Conservation (phyloP, 140 eudicot species). For the Flaveria floridana region DNA sequence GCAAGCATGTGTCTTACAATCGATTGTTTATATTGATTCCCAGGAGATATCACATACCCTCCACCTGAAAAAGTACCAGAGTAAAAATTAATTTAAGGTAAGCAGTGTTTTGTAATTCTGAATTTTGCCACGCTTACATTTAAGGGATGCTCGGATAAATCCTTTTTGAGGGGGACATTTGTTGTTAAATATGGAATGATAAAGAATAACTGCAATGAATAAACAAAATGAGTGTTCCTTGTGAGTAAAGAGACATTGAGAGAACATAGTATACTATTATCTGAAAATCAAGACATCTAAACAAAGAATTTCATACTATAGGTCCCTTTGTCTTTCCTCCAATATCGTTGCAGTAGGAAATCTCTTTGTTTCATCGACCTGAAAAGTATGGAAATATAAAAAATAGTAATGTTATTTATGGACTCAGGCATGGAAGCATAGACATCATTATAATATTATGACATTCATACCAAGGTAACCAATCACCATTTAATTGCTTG, state of each 20-base stretch:
- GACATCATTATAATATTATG: neutral
- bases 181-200: slow-evolving; percentile 57
- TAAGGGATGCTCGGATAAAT: slow-evolving; percentile 59
- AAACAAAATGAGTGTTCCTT: neutral
- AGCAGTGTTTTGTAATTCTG: neutral
- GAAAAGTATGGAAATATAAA: slow-evolving; percentile 23
- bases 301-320: slow-evolving; percentile 38
- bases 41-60: slow-evolving; percentile 66
- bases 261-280: neutral
- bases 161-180: slow-evolving; percentile 61
- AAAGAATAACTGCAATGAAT: slow-evolving; percentile 59
- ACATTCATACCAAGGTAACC: slow-evolving; percentile 69
- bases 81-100: neutral
- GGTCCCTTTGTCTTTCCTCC: slow-evolving; percentile 74
- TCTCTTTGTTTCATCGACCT: slow-evolving; percentile 71
- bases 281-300: neutral
- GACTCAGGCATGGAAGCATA: neutral
- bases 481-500: slow-evolving; percentile 51
- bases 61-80: slow-evolving; percentile 53
- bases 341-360: slow-evolving; percentile 56
- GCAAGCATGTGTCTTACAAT: slow-evolving; percentile 74
- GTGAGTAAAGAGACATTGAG: neutral
- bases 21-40: slow-evolving; percentile 56
- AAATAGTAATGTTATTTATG: slow-evolving; percentile 4
- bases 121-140: slow-evolving; percentile 51